Percentiles rank a stretch among this genome's conserved stretches.
phyloP scores from a whole-genome alignment of 768 basidiomycete species.

The Auricularia heimuer region DNA sequence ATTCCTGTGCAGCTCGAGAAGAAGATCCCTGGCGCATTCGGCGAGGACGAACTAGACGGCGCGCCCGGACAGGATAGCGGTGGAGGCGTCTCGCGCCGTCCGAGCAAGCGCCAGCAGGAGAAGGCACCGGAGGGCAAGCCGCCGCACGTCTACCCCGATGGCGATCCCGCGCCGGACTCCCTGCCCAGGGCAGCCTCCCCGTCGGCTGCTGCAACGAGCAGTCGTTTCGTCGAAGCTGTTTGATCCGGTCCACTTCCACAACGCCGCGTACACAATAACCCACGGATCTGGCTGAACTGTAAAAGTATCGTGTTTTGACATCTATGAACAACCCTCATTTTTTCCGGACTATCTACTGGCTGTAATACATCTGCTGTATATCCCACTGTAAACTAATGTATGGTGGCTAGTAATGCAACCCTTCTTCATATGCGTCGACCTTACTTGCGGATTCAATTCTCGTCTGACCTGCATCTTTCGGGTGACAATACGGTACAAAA shows the following conservation, averaged over 20 bases:
- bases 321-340: too few species aligned
- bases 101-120: constrained; percentile 57
- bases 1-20: constrained; percentile 34
- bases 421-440: too few species aligned
- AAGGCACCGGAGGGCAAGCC: constrained; percentile 57
- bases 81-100: constrained; percentile 29
- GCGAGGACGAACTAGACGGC: constrained; percentile 13
- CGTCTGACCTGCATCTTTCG: too few species aligned
- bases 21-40: constrained; percentile 19
- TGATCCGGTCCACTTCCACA: neutral
- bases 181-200: neutral
- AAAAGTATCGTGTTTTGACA: too few species aligned
- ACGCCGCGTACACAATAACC: too few species aligned
- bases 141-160: constrained; percentile 22
- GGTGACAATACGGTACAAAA: too few species aligned
- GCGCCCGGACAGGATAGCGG: constrained; percentile 15
- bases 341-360: too few species aligned
- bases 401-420: too few species aligned
- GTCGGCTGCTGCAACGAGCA: neutral
- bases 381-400: too few species aligned
- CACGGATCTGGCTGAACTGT: too few species aligned
- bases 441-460: too few species aligned
- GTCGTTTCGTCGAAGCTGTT: neutral
- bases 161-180: constrained; percentile 7
- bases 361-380: too few species aligned